Percentiles rank a stretch among this genome's conserved stretches.
These are phyloP conservation scores for Comarum palustre DNA, from an alignment of 306 rosid genomes.

Conservation along the genomic window DNA sequence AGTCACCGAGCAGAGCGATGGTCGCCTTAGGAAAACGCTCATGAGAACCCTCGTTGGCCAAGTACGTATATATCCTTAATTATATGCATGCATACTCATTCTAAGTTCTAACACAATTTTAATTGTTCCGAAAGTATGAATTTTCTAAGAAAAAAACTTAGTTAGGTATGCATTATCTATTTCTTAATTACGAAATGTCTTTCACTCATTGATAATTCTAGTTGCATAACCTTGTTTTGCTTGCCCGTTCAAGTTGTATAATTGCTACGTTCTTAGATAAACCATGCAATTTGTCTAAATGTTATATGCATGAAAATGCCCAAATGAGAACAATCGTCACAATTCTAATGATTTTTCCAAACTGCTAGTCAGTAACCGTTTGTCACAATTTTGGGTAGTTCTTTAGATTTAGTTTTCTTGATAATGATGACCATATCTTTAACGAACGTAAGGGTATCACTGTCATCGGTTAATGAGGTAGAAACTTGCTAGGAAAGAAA, in stretches of 20 bases:
- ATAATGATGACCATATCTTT: no score
- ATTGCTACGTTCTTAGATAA: neutral
- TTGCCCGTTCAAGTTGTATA: neutral
- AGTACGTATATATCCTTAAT: constrained; percentile 38
- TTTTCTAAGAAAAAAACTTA: neutral
- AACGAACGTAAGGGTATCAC: neutral
- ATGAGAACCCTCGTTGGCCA: constrained; percentile 92
- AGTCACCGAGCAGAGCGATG: constrained; percentile 83
- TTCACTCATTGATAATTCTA: neutral
- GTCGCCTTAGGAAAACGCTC: constrained; percentile 72
- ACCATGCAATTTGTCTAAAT: neutral
- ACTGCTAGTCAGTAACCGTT: neutral
- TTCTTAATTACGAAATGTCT: neutral
- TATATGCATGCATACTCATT: neutral
- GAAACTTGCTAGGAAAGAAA: neutral
- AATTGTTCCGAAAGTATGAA: neutral
- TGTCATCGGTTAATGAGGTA: neutral
- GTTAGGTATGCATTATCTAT: no score
- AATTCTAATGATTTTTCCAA: neutral
- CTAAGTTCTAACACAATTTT: neutral
- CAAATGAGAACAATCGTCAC: neutral
- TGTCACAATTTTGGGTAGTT: neutral
- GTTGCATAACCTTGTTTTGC: neutral
- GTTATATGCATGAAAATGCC: neutral
- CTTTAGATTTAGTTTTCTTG: neutral